phyloP scores from a whole-genome alignment of 2,329 filamentous ascomycete genomes.

The Ophiostoma montium region DNA sequence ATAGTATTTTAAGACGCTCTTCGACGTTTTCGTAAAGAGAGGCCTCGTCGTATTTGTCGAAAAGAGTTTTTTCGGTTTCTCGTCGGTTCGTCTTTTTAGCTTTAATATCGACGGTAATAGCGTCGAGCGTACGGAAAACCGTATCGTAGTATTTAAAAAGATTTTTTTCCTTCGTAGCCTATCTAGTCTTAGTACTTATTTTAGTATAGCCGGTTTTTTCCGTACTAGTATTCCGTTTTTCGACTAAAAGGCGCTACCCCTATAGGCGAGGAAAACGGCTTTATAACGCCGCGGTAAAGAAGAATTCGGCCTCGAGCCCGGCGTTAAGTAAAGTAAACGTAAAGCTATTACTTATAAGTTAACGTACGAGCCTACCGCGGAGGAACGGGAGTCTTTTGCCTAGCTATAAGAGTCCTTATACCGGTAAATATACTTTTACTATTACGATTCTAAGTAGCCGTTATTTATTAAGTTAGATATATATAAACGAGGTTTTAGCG shows the following conservation, averaged over 20 bases:
- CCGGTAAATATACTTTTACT: neutral
- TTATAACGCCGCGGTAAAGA: neutral
- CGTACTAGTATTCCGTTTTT: neutral
- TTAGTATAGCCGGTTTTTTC: neutral
- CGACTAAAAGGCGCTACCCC: neutral
- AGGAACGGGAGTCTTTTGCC: neutral
- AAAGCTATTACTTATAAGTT: neutral
- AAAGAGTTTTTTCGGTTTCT: too few relatives aligned
- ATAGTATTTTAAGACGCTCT: neutral
- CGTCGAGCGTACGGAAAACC: too few relatives aligned
- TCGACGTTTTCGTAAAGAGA: too few relatives aligned
- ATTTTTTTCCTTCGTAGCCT: too few relatives aligned
- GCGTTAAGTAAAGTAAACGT: neutral
- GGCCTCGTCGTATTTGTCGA: too few relatives aligned
- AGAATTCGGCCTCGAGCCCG: neutral
- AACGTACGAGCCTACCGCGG: neutral
- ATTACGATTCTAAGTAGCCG: neutral
- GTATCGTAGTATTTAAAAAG: too few relatives aligned
- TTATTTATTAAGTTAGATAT: neutral
- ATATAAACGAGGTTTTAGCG: neutral
- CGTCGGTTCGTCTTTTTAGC: too few relatives aligned
- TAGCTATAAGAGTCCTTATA: neutral
- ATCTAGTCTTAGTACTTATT: too few relatives aligned
- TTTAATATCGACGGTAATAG: too few relatives aligned
- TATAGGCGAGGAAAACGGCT: neutral